Evolutionary conservation across 768 basidiomycete genomes (phyloP).

Genomic region (Cystofilobasidium capitatum): DNA sequence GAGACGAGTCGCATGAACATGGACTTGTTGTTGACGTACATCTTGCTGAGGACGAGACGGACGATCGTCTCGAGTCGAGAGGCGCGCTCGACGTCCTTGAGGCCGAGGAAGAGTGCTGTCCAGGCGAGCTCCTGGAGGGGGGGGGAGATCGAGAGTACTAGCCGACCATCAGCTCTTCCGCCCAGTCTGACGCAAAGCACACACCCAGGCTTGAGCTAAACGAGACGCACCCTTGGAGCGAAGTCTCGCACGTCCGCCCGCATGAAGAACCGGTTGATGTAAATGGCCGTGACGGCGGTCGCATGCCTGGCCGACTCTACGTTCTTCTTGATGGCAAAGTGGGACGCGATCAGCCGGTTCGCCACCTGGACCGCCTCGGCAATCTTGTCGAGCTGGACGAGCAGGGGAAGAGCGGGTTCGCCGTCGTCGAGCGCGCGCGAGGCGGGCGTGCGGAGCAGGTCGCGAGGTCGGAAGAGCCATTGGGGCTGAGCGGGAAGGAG

Average conservation of each 20-base stretch:
- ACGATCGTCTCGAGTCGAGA: slow-evolving; percentile 1
- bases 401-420: not conserved
- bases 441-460: not conserved
- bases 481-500: not conserved
- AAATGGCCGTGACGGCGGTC: not conserved
- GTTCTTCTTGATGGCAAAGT: not conserved
- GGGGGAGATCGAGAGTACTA: no score
- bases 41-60: not conserved
- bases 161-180: not conserved
- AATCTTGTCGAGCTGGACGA: not conserved
- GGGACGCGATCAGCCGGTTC: not conserved
- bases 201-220: not conserved
- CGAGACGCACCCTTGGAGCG: not conserved
- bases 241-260: not conserved
- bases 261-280: slow-evolving; percentile 5
- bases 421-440: not conserved
- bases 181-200: not conserved
- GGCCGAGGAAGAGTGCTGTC: not conserved
- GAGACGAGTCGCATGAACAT: no score
- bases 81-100: not conserved
- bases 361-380: not conserved
- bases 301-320: not conserved
- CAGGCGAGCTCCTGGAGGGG: not conserved
- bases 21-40: no score
- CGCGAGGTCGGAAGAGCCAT: not conserved